A percentile compares a stretch with the other conserved stretches of the same genome.
These are phyloP conservation scores for Suhomyces panamericanus DNA, from an alignment of 1,139 yeast genomes.

Conservation along the genomic window DNA sequence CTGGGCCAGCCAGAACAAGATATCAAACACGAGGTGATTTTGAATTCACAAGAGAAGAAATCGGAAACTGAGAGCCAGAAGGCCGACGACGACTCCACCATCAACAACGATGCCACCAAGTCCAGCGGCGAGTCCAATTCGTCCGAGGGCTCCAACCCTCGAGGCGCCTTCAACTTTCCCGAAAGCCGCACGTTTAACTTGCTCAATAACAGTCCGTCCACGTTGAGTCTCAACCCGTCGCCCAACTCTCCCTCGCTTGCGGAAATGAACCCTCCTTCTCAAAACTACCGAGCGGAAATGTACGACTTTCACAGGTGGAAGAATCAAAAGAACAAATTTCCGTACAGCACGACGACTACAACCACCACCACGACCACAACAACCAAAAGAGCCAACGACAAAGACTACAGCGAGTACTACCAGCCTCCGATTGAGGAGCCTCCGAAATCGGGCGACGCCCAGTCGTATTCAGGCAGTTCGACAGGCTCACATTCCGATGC, in stretches of 20 bases:
- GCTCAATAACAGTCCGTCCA: not conserved
- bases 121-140: not conserved
- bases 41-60: too few species aligned
- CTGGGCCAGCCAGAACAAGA: not conserved
- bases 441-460: not conserved
- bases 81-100: not conserved
- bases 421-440: not conserved
- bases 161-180: not conserved
- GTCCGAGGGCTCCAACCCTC: not conserved
- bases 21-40: too few species aligned
- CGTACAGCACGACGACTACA: constrained; percentile 9
- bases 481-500: not conserved
- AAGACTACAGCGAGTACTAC: not conserved
- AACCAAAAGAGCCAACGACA: constrained; percentile 6
- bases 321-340: constrained; percentile 12
- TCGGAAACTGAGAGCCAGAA: too few species aligned
- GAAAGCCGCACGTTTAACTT: not conserved
- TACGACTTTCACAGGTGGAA: constrained; percentile 20
- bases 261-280: constrained; percentile 6
- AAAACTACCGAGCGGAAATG: constrained; percentile 10
- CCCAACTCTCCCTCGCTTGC: constrained; percentile 3
- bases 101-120: not conserved
- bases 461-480: constrained; percentile 1
- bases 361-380: constrained; percentile 13
- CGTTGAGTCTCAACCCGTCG: constrained; percentile 3